phyloP scores from a whole-genome alignment of 805 yeast genomes.

The Cyberlindnera amylophila region DNA sequence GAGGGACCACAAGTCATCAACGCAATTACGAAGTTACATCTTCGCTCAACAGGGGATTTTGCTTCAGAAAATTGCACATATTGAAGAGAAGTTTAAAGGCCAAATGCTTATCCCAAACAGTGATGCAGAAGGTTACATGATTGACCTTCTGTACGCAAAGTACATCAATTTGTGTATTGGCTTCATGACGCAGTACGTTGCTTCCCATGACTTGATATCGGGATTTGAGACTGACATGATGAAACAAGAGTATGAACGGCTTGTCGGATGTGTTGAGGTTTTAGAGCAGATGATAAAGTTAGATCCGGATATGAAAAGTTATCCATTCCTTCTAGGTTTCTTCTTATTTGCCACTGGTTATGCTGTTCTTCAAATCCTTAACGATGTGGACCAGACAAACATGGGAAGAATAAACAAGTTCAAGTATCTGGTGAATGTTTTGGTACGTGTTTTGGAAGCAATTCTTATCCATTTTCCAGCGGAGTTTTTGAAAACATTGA shows the following conservation, averaged over 20 bases:
- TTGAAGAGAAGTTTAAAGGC: slow-evolving; percentile 9
- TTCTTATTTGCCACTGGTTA: slow-evolving; percentile 22
- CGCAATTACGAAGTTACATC: slow-evolving; percentile 1
- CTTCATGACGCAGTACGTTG: slow-evolving; percentile 17
- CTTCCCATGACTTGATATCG: slow-evolving; percentile 15
- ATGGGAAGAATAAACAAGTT: slow-evolving; percentile 22
- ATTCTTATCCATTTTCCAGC: slow-evolving; percentile 28
- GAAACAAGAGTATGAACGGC: slow-evolving; percentile 11
- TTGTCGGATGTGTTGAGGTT: slow-evolving; percentile 19
- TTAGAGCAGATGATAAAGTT: slow-evolving; percentile 18
- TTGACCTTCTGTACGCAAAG: slow-evolving; percentile 23
- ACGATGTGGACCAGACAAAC: slow-evolving; percentile 18
- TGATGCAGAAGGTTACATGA: slow-evolving; percentile 12
- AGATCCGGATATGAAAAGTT: slow-evolving; percentile 20
- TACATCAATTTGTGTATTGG: slow-evolving; percentile 19
- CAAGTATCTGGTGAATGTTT: slow-evolving; percentile 22
- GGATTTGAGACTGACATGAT: slow-evolving; percentile 17
- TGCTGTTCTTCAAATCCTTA: slow-evolving; percentile 21
- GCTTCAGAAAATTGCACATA: slow-evolving; percentile 6
- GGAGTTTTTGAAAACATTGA: slow-evolving; percentile 26
- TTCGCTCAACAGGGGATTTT: slow-evolving; percentile 6
- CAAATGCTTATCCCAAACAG: slow-evolving; percentile 10
- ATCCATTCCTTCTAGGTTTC: slow-evolving; percentile 22
- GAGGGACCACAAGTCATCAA: slow-evolving; percentile 6
- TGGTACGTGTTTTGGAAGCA: slow-evolving; percentile 24